phyloP scores from a whole-genome alignment of 2,329 filamentous ascomycete species.

The Albifimbria verrucaria region DNA sequence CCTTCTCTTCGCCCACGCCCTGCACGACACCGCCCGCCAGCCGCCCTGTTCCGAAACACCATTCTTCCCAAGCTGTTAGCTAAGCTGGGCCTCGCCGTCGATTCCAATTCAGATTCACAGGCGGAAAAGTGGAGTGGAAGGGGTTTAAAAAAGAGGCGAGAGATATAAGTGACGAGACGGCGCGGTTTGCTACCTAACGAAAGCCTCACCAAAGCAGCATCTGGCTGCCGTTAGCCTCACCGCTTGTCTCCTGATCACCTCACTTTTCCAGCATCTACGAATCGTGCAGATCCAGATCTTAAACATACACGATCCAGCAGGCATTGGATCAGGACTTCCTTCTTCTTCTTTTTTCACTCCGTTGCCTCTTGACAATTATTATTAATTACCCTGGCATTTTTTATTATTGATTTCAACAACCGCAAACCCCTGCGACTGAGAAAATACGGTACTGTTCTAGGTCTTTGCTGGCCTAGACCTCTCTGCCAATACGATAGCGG shows the following conservation, averaged over 20 bases:
- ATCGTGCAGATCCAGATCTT: neutral
- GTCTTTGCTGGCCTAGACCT: neutral
- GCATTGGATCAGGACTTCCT: neutral
- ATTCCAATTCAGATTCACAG: too few relatives aligned
- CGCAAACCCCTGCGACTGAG: neutral
- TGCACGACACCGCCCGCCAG: too few relatives aligned
- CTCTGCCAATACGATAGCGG: neutral
- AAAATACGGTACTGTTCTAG: neutral
- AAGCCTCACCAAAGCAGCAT: neutral
- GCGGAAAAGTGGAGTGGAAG: too few relatives aligned
- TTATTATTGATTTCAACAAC: too few relatives aligned
- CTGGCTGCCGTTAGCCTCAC: neutral
- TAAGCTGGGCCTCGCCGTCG: neutral
- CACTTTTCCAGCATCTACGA: neutral
- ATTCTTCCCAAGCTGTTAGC: neutral
- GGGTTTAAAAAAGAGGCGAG: neutral
- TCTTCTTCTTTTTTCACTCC: neutral
- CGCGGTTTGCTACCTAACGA: neutral
- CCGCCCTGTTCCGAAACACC: neutral
- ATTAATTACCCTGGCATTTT: neutral
- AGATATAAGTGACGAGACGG: neutral
- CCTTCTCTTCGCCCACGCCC: neutral
- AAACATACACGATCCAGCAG: neutral
- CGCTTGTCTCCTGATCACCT: neutral
- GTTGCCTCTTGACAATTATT: neutral